A percentile compares a stretch with the other conserved stretches of the same genome.
Conservation (phyloP, 164 flowering plant genomes). For the Vitis riparia region DNA sequence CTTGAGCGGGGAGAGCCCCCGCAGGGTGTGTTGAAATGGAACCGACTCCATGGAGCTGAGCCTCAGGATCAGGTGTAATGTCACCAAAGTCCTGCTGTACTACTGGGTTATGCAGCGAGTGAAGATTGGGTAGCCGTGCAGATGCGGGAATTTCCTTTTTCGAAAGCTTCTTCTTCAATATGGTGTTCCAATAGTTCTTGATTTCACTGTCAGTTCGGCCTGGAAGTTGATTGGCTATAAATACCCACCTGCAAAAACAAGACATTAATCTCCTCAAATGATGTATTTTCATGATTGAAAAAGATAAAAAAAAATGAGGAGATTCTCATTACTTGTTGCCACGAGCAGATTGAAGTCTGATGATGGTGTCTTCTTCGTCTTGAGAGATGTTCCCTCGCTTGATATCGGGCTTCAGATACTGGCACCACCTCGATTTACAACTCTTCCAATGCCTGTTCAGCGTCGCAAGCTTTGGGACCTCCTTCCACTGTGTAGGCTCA, state of each 20-base stretch:
- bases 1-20: no score
- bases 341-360: not conserved
- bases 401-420: not conserved
- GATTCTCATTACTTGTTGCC: not conserved
- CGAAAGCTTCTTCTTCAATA: not conserved
- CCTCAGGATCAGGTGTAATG: no score
- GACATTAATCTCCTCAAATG: not conserved
- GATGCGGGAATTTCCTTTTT: no score
- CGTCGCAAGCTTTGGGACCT: not conserved
- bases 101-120: no score
- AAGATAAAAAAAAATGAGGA: not conserved
- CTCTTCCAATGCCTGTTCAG: not conserved
- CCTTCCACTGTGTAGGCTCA: not conserved
- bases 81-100: no score
- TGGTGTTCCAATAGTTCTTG: not conserved
- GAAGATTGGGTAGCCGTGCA: no score
- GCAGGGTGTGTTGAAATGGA: no score
- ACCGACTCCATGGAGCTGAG: no score
- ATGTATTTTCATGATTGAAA: not conserved
- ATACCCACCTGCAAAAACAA: not conserved
- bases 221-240: not conserved
- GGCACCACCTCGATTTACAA: not conserved
- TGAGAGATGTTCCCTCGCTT: constrained; percentile 2
- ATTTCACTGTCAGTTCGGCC: not conserved
- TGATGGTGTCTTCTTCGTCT: not conserved